These are phyloP conservation scores for Botrytis squamosa DNA, from an alignment of 2,329 filamentous ascomycete genomes.

Conservation along the genomic window DNA sequence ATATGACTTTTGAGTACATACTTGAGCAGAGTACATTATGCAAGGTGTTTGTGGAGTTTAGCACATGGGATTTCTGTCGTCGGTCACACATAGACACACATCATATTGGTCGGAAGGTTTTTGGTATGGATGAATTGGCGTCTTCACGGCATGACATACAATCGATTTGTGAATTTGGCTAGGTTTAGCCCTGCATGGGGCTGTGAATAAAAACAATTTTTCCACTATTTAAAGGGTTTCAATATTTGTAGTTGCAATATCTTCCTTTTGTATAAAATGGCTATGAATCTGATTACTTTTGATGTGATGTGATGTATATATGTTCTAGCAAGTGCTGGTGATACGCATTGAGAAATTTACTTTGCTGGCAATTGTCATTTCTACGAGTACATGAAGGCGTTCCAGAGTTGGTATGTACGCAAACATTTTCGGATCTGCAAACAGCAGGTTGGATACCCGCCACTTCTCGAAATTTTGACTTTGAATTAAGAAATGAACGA, in stretches of 20 bases:
- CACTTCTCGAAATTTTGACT: neutral
- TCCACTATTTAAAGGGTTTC: neutral
- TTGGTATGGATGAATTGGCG: neutral
- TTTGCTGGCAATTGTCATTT: neutral
- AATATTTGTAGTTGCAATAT: neutral
- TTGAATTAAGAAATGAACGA: neutral
- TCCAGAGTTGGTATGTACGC: neutral
- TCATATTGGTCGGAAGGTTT: neutral
- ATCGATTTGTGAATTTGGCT: neutral
- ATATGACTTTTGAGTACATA: slow-evolving; percentile 19
- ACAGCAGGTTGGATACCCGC: neutral
- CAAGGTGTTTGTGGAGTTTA: slow-evolving; percentile 9
- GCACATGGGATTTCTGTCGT: slow-evolving; percentile 2
- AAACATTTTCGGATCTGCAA: neutral
- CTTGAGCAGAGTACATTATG: slow-evolving; percentile 9
- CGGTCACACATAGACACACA: slow-evolving; percentile 1
- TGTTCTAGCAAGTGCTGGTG: neutral
- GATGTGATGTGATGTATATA: neutral
- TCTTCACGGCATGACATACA: neutral
- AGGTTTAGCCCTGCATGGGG: neutral
- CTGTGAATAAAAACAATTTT: neutral
- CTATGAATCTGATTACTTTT: neutral
- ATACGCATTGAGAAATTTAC: neutral
- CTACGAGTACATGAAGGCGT: neutral
- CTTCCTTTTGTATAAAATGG: neutral